Evolutionary conservation across 306 rosid genomes (phyloP), one percentile per base, ranked within the genome.

Genomic region (Cercis canadensis): DNA sequence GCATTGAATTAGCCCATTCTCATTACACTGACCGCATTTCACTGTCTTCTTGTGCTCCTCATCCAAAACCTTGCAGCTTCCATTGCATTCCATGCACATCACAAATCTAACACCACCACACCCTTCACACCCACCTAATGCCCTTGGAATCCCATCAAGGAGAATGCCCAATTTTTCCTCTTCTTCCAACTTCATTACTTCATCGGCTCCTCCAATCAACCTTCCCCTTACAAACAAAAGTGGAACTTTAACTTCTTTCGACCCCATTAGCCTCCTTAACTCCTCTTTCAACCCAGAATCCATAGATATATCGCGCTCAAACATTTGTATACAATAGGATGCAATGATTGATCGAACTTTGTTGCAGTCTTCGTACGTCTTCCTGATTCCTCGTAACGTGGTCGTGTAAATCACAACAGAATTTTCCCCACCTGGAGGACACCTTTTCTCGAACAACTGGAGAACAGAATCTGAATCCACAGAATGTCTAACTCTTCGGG

Each of bases 211-310:
- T 0, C 97, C 99, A 3, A 95, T 73, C 51, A 89, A 49, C 65
- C 92, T 83, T 31, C 97, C 99, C 66, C 83, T 91, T 65, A 95
- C 89, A 44, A 91, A 95, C 40, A 95, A 79, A 17, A 85, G 74
- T 0, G 97, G 96, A 55, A 95, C 97, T 37, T 77, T 92, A 32
- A 95, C 87, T 17, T 82, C 87, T 13, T 85, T 86, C 0, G 82
- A 82, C 5, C 66, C 90, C 86, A 83, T 83, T n/a, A 95, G 73
- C 73, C 78, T 74, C 72, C 92, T 65, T 49, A 95, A 65, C 67
- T 95, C 96, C 76, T 91, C 99, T 72, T 80, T 89, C n/a, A 87
- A 82, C 34, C 97, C 99, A 0, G 92, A 87, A 83, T 95, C 96
- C 99, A 95, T 95, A 0, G 99, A 95, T 45, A 91, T 80, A 12